phyloP scores from a whole-genome alignment of 371 early-diverging fungal species.

The Mucor ambiguus region DNA sequence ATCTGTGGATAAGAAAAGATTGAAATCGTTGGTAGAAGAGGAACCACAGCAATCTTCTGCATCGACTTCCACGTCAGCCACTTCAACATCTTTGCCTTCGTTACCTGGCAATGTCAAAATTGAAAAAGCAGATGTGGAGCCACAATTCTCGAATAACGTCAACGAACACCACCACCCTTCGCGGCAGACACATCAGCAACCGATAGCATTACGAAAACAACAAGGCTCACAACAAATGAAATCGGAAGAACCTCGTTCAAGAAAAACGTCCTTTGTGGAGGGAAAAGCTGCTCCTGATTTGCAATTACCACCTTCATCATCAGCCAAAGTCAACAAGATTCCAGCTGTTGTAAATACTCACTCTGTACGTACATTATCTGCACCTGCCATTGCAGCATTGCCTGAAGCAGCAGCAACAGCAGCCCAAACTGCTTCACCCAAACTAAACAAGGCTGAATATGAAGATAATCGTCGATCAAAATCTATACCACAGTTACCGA shows the following conservation, averaged over 20 bases:
- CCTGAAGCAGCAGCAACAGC: neutral
- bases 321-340: neutral
- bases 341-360: neutral
- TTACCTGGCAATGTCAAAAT: constrained; percentile 6
- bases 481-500: constrained; percentile 23
- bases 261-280: constrained; percentile 1
- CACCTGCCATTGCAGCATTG: neutral
- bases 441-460: neutral
- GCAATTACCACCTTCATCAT: neutral
- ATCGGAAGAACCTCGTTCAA: neutral
- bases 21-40: constrained; percentile 2
- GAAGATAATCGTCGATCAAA: constrained; percentile 11
- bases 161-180: neutral
- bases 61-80: neutral
- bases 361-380: constrained; percentile 1
- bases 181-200: neutral
- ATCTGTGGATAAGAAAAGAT: constrained; percentile 2
- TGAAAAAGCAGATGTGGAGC: neutral
- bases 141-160: neutral
- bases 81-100: neutral
- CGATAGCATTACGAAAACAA: neutral
- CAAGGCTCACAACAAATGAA: neutral
- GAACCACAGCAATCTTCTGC: neutral
- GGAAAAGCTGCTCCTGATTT: neutral
- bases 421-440: neutral